Conservation (phyloP, 768 basidiomycete species). For the Auricularia sp. region DNA sequence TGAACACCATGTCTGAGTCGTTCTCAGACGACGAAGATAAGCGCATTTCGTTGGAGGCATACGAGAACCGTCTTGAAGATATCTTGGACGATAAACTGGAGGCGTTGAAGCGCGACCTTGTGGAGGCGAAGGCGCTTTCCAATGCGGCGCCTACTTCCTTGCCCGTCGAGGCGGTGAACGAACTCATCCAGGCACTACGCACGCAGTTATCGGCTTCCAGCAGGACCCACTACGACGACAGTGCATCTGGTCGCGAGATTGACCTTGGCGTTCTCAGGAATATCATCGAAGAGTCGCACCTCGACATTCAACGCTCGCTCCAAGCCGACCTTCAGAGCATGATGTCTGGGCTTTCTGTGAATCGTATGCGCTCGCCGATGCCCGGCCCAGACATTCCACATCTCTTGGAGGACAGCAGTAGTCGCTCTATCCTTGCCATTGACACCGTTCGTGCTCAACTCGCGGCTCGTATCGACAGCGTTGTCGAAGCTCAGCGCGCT, state of each 20-base stretch:
- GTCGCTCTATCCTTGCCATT: slow-evolving; percentile 48
- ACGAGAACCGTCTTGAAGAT: slow-evolving; percentile 51
- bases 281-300: slow-evolving; percentile 1
- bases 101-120: slow-evolving; percentile 14
- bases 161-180: slow-evolving; percentile 45
- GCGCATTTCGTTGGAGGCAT: slow-evolving; percentile 34
- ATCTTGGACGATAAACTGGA: slow-evolving; percentile 63
- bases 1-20: background rate
- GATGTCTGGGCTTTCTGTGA: background rate
- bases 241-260: background rate
- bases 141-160: slow-evolving; percentile 18
- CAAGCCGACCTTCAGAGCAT: slow-evolving; percentile 9
- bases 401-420: slow-evolving; percentile 48
- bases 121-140: slow-evolving; percentile 1
- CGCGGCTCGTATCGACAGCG: slow-evolving; percentile 46
- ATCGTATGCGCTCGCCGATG: slow-evolving; percentile 4
- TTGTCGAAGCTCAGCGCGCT: slow-evolving; percentile 26
- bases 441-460: slow-evolving; percentile 48
- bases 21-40: background rate
- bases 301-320: slow-evolving; percentile 6
- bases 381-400: slow-evolving; percentile 8
- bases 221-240: background rate
- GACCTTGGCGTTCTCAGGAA: background rate
- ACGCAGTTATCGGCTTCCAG: slow-evolving; percentile 33
- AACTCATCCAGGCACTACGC: slow-evolving; percentile 58